Evolutionary conservation across 2,329 filamentous ascomycete species (phyloP).

Genomic region (Neofusicoccum umdonicola): DNA sequence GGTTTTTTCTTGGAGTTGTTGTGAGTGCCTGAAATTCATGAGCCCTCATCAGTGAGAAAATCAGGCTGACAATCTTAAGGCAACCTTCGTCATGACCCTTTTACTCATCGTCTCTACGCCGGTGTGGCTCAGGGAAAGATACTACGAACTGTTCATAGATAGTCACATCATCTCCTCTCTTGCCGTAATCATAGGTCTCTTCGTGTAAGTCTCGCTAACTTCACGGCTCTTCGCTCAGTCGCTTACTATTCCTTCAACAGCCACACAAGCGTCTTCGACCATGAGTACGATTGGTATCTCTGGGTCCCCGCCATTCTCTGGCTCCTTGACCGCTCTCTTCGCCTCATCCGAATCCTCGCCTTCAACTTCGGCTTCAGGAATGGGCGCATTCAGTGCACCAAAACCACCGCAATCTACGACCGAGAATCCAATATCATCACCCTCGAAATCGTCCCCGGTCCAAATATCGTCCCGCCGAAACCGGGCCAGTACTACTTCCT

Average conservation of each 20-base stretch:
- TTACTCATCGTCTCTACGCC: conserved; percentile 50
- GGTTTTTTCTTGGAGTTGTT: conserved; percentile 2
- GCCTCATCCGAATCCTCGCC: conserved; percentile 44
- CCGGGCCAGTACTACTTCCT: conserved; percentile 54
- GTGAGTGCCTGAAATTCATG: background rate
- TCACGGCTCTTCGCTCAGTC: background rate
- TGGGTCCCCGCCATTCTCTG: conserved; percentile 53
- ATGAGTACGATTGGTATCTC: conserved; percentile 51
- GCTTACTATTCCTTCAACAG: conserved; percentile 40
- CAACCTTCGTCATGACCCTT: conserved; percentile 45
- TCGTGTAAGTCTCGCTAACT: conserved; percentile 44
- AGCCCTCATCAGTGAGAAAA: background rate
- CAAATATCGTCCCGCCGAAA: conserved; percentile 32
- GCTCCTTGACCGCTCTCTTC: conserved; percentile 49
- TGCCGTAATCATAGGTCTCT: conserved; percentile 51
- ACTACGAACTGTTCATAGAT: conserved; percentile 47
- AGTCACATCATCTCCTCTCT: conserved; percentile 42
- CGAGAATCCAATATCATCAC: conserved; percentile 46
- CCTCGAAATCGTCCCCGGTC: conserved; percentile 43
- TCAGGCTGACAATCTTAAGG: background rate
- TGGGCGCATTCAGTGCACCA: conserved; percentile 29
- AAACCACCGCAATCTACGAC: conserved; percentile 44
- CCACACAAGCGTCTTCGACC: conserved; percentile 37
- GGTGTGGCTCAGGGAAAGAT: conserved; percentile 48
- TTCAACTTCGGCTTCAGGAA: conserved; percentile 42